Base-by-base conservation (phyloP, 2,329 filamentous ascomycete genomes). In the Alternaria gansuensis region DNA sequence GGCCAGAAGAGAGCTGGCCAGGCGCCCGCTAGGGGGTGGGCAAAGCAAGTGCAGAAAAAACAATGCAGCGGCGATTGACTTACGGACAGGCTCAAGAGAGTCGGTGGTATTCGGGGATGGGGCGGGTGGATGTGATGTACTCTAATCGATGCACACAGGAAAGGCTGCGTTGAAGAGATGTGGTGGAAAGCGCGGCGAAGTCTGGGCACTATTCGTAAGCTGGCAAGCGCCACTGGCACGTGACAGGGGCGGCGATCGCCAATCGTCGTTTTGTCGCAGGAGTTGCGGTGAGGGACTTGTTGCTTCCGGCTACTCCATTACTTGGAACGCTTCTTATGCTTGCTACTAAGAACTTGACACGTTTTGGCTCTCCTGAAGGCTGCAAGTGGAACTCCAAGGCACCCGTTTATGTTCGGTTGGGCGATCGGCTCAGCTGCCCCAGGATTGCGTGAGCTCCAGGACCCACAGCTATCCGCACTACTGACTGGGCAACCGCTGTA, bases 131-230 rank as follows among this genome's bases (percentile, higher is more conserved):
- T 67, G 73, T 72, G 71, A 71, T 72, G 75, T 67, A 69, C 69
- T 77, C 70, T 77, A 75, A 75, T 70, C 73, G 74, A 75, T 76
- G 74, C 73, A 72, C 73, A 72, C 73, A 70, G 70, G 71, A 72
- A 70, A 66, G 74, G 70, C 73, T 73, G 74, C 71, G 72, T 68
- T 70, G 73, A 74, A 72, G 71, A 75, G 73, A 76, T 70, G 73
- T 62, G 51, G 66, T 68, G 61, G 67, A 65, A 65, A 67, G 61
- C 63, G 57, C 63, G 59, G 69, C 65, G 64, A 67, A 65, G 57
- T 41, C 59, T 71, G 63, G 69, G 68, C 71, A 66, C 69, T 60
- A 63, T 60, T 60, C 64, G 57, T 62, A 63, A 64, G 53, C 61
- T 68, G 68, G 65, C 59, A 69, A 60, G 63, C 65, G 66, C 68